Evolutionary conservation across 2,329 filamentous ascomycete species (phyloP).

Genomic region (Neoascochyta sp.): DNA sequence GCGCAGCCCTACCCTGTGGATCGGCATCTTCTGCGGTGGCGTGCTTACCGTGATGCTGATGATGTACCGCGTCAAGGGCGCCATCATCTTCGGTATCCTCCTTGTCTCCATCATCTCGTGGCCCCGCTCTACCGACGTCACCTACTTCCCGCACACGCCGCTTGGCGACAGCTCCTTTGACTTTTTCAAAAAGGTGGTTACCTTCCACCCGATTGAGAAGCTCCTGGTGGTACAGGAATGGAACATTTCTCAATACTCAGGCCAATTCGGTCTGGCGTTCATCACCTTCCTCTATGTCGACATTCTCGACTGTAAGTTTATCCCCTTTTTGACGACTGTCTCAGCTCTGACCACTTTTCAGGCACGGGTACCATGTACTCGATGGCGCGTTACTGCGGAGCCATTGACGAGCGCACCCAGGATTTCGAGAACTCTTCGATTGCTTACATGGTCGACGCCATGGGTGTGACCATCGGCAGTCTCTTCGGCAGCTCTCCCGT

Average conservation of each 20-base stretch:
- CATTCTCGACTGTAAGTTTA: conserved; percentile 65
- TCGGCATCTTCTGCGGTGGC: conserved; percentile 83
- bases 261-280: conserved; percentile 76
- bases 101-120: conserved; percentile 86
- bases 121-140: conserved; percentile 72
- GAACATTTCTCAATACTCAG: conserved; percentile 64
- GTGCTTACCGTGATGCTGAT: conserved; percentile 75
- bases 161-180: conserved; percentile 69
- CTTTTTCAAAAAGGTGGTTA: conserved; percentile 85
- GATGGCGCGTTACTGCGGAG: conserved; percentile 79
- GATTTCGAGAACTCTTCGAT: conserved; percentile 84
- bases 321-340: too few species aligned
- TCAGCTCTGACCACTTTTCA: too few species aligned
- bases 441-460: conserved; percentile 79
- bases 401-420: conserved; percentile 76
- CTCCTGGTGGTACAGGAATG: conserved; percentile 71
- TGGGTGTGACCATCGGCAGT: conserved; percentile 76
- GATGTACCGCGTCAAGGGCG: conserved; percentile 83
- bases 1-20: conserved; percentile 79
- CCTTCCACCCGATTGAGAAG: conserved; percentile 72
- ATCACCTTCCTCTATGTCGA: conserved; percentile 90
- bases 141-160: conserved; percentile 72
- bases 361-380: conserved; percentile 78
- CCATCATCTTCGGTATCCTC: conserved; percentile 77
- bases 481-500: conserved; percentile 76